phyloP scores from a whole-genome alignment of 2,329 filamentous ascomycete species.

The Amauroascus verrucosus region DNA sequence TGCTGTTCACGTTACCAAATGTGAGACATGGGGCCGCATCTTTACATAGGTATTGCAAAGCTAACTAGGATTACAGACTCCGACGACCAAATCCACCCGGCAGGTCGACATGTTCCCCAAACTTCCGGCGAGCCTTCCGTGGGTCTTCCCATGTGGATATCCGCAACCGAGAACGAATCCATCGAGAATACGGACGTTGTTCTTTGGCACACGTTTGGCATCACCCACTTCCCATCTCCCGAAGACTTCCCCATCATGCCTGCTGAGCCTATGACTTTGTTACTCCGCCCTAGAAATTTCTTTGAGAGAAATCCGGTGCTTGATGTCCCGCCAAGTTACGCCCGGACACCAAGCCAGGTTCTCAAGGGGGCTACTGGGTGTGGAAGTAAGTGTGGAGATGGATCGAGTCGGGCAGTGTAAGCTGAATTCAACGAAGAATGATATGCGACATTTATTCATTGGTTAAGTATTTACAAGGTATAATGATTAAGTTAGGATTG shows the following conservation, averaged over 20 bases:
- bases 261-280: conserved; percentile 69
- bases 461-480: neutral
- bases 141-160: conserved; percentile 67
- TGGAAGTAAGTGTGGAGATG: conserved; percentile 26
- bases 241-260: conserved; percentile 94
- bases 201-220: conserved; percentile 86
- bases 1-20: conserved; percentile 79
- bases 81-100: conserved; percentile 74
- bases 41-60: conserved; percentile 5
- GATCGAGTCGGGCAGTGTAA: conserved; percentile 32
- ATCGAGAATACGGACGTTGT: conserved; percentile 80
- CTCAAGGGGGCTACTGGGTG: conserved; percentile 31
- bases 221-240: conserved; percentile 78
- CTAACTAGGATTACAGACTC: conserved; percentile 44
- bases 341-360: conserved; percentile 60
- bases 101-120: conserved; percentile 77
- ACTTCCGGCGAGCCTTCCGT: conserved; percentile 67
- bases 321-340: conserved; percentile 69
- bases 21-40: conserved; percentile 42
- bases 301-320: conserved; percentile 69
- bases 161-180: conserved; percentile 50
- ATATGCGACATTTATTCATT: neutral
- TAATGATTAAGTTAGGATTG: neutral
- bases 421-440: neutral
- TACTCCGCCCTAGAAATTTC: conserved; percentile 72